Percentiles rank a stretch among this genome's conserved stretches.
Evolutionary conservation across 2,329 filamentous ascomycete genomes (phyloP).

Genomic region (Xenosphaeropsis pyriputrescens): DNA sequence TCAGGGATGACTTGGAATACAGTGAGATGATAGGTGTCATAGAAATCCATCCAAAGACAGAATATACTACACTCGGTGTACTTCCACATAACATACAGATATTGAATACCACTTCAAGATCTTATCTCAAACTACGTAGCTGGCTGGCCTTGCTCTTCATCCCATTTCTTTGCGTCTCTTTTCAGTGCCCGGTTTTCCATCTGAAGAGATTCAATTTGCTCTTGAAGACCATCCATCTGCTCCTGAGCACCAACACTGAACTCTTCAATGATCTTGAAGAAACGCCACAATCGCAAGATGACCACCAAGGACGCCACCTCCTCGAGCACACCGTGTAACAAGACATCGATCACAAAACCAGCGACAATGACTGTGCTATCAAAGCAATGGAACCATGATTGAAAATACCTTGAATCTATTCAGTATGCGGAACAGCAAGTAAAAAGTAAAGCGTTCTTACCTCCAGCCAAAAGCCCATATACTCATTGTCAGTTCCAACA

Average conservation of each 20-base stretch:
- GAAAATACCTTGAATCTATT: slow-evolving; percentile 31
- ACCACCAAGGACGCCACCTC: slow-evolving; percentile 54
- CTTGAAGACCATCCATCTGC: slow-evolving; percentile 41
- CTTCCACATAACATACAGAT: too few species aligned
- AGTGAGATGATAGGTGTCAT: too few species aligned
- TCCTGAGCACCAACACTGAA: slow-evolving; percentile 47
- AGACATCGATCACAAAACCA: slow-evolving; percentile 46
- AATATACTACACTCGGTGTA: too few species aligned
- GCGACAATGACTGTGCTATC: slow-evolving; percentile 47
- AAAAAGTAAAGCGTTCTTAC: slow-evolving; percentile 23
- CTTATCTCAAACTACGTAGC: too few species aligned
- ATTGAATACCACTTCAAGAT: too few species aligned
- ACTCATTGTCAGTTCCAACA: slow-evolving; percentile 42
- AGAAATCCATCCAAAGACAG: too few species aligned
- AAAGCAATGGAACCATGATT: slow-evolving; percentile 44
- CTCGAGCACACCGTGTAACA: slow-evolving; percentile 42
- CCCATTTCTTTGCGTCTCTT: slow-evolving; percentile 16
- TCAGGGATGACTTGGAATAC: too few species aligned
- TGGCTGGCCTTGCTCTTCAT: too few species aligned
- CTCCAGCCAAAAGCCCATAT: slow-evolving; percentile 45
- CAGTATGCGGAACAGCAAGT: background rate
- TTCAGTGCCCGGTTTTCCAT: slow-evolving; percentile 32
- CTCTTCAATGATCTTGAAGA: slow-evolving; percentile 59
- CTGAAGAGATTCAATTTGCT: slow-evolving; percentile 34
- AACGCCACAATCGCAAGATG: slow-evolving; percentile 50